Percentiles rank a stretch among this genome's conserved stretches.
phyloP scores from a whole-genome alignment of 2,329 filamentous ascomycete species.

The Fusarium setosum region DNA sequence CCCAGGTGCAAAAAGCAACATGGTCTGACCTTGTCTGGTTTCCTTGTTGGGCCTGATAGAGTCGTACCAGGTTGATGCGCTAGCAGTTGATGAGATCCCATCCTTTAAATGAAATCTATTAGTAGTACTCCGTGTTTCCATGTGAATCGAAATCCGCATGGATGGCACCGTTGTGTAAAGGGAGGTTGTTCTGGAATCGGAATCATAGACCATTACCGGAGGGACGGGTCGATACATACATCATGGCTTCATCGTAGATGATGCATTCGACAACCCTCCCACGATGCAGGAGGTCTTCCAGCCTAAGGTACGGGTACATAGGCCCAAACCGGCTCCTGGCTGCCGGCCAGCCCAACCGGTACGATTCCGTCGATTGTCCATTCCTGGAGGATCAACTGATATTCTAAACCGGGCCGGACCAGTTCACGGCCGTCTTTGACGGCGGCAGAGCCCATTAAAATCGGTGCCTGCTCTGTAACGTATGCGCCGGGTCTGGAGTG shows the following conservation, averaged over 20 bases:
- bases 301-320: constrained; percentile 8
- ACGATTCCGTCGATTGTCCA: constrained; percentile 1
- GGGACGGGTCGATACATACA: constrained; percentile 1
- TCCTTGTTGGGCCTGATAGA: constrained; percentile 3
- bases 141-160: background rate
- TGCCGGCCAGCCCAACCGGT: constrained; percentile 8
- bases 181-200: background rate
- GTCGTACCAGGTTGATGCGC: constrained; percentile 2
- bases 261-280: background rate
- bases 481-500: background rate
- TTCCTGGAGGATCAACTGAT: constrained; percentile 14
- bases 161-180: background rate
- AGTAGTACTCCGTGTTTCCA: background rate
- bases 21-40: constrained; percentile 7
- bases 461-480: background rate
- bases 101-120: constrained; percentile 5
- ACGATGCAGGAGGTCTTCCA: constrained; percentile 9
- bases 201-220: constrained; percentile 1
- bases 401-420: background rate
- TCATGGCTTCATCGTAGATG: constrained; percentile 3
- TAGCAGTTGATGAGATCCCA: background rate
- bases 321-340: background rate
- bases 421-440: background rate
- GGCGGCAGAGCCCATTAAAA: constrained; percentile 1
- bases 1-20: background rate